Evolutionary conservation across 2,329 filamentous ascomycete species (phyloP).

Genomic region (Aspergillus brunneoviolaceus): DNA sequence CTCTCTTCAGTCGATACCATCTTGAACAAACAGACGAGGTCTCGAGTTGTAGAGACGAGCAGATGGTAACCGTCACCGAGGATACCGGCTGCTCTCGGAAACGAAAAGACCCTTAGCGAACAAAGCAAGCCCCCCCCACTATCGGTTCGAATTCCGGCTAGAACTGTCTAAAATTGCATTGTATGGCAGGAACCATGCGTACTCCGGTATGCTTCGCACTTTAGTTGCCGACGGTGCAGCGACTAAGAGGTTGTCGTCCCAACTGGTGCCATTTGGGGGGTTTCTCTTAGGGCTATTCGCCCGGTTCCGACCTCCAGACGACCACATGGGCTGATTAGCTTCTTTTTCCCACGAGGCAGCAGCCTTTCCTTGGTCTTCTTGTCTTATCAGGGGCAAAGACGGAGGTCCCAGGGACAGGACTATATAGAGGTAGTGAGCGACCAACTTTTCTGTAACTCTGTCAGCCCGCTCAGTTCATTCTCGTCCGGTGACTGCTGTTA

Average conservation of each 20-base stretch:
- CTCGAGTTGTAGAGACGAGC: background rate
- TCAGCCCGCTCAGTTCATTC: background rate
- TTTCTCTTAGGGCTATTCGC: background rate
- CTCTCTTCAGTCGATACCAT: too few species aligned
- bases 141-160: background rate
- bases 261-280: too few species aligned
- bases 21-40: background rate
- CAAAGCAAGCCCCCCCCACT: background rate
- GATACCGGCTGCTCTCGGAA: background rate
- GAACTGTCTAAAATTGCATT: background rate
- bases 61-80: background rate
- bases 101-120: background rate
- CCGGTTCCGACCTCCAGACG: background rate
- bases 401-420: background rate
- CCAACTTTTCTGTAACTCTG: background rate
- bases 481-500: background rate
- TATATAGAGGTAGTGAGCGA: slow-evolving; percentile 1
- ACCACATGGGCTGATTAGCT: background rate
- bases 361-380: background rate
- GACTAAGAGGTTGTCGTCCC: background rate
- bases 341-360: background rate
- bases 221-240: background rate
- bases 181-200: background rate
- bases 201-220: background rate
- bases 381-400: background rate